Evolutionary conservation across 345 rosid genomes (phyloP), one percentile per base, ranked within the genome.

Genomic region (Linum tenue): DNA sequence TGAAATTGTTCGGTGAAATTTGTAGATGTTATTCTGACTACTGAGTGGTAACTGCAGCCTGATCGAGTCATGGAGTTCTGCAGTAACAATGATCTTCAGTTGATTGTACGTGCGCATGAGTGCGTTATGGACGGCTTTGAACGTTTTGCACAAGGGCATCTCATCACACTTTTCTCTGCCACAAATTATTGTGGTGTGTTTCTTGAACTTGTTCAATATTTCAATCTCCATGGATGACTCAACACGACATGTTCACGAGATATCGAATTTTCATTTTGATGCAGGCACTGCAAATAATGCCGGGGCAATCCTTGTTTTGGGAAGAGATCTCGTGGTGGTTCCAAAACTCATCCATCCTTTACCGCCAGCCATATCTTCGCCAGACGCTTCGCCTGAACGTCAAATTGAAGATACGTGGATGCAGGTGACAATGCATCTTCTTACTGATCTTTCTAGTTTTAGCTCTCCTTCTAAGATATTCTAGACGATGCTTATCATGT

Each of bases 31-130:
- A 35, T 56, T 59, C 78, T 75, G 31, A 74, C 64, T 7, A 65
- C 36, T 39, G 60, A 39, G 36, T 72, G 36, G 62, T 22, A 71
- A 35, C 70, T 69, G 78, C 91, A 94, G 99, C 97, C 99, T 40
- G 99, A 94, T 76, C 92, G 96, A 64, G 99, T 94, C 43, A 91
- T 94, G 99, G 97, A 94, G 70, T 94, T 94, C 70, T 94, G 99
- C 75, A 88, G 82, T 67, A 94, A 94, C 83, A 94, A 94, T 73
- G 99, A 94, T 76, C 97, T 94, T 64, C 96, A 94, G 77, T 76
- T 94, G 76, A 94, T 94, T 74, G 96, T 94, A 38, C 95, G 97
- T 65, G 99, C 97, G 50, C 97, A 94, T 59, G 99, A 94, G 77
- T 94, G 97, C 37, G 99, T 94, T 69, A 94, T 94, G 99, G 99